Base-by-base conservation (phyloP, 768 basidiomycete genomes). In the Amanita rimosa region DNA sequence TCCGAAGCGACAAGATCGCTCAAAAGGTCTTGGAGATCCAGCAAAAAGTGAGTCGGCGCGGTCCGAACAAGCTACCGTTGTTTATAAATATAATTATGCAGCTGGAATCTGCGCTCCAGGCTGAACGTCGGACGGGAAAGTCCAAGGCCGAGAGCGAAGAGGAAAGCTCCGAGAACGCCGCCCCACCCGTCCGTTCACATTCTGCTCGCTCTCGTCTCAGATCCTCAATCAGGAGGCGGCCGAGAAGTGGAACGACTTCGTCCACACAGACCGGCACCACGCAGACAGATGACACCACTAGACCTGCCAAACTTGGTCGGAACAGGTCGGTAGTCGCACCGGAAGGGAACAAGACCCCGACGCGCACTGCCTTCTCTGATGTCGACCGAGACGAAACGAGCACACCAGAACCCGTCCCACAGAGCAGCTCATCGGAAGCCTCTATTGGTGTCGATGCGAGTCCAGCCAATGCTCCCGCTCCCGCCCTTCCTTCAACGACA, bases 11-110 rank as follows among this genome's bases (percentile, higher is more conserved):
- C 57, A 81, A 78, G 59, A 93, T 96, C 48, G 84, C 88, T 21
- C 79, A 86, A 61, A 90, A 92, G 63, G 86, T 96, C 40, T 59
- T 85, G 42, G 80, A 85, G 63, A 94, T 96, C 51, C 91, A 95
- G 66, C 81, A 86, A 54, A 95, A 94, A 79, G 92, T 91, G 38
- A 48, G 70, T 63, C n/a, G 43, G 19, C 44, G 34, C 40, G 26
- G 43, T 5, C 39, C 49, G 38, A 46, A 24, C 19, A 14, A 47
- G n/a, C 21, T 11, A 16, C 31, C 16, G 2, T 40, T 42, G 38
- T 49, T 46, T 17, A 45, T 39, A 16, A 39, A 16, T 14, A 17
- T 46, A 39, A 53, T 50, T 33, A 14, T 53, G 21, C 44, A 92
- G 89, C 70, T 93, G 48, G 90, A 91, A 62, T 73, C 70, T 33